Evolutionary conservation across 331 rosid genomes (phyloP).

Genomic region (Telfairia occidentalis): DNA sequence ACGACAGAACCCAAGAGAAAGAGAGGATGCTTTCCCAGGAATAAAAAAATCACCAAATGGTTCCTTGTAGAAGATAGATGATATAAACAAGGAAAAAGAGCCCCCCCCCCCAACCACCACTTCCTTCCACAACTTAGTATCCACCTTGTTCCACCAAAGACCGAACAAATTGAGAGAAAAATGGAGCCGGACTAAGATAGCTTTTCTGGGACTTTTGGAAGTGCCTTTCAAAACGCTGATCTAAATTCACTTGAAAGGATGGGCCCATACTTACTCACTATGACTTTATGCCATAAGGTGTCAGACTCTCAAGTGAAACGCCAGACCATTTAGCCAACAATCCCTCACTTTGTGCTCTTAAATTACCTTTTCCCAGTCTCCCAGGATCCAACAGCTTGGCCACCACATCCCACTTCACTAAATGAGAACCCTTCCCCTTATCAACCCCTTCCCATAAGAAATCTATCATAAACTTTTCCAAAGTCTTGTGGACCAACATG

Average conservation of each 20-base stretch:
- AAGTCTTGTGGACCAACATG: neutral
- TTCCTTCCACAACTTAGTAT: neutral
- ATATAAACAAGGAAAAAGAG: neutral
- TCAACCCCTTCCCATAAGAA: neutral
- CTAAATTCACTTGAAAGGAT: neutral
- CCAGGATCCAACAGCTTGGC: neutral
- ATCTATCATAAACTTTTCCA: neutral
- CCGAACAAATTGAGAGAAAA: neutral
- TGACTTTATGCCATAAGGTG: neutral
- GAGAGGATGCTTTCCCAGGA: neutral
- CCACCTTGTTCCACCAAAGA: neutral
- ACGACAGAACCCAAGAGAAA: too few relatives aligned
- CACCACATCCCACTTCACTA: neutral
- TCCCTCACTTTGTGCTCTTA: neutral
- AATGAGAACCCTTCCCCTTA: neutral
- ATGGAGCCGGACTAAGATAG: too few relatives aligned
- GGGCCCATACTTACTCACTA: neutral
- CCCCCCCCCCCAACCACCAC: neutral
- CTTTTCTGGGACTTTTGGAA: neutral
- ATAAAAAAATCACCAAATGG: neutral
- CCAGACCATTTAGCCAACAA: neutral
- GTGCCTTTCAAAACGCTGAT: neutral
- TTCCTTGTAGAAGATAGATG: neutral
- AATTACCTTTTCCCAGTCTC: neutral
- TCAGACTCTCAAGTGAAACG: neutral